Evolutionary conservation across 306 rosid species (phyloP).

Genomic region (Cicer arietinum): DNA sequence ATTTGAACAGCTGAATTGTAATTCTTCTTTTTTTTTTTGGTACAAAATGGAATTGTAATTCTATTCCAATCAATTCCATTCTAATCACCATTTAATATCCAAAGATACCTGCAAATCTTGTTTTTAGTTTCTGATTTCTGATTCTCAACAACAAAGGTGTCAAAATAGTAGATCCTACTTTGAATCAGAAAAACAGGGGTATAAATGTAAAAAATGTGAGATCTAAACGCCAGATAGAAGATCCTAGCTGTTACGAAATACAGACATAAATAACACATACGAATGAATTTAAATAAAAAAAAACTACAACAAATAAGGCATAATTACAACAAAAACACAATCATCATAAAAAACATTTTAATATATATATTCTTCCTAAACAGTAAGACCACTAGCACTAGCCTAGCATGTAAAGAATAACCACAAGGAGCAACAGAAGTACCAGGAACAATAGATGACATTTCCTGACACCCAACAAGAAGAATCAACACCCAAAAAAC

Average conservation of each 20-base stretch:
- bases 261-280: not conserved
- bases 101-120: not conserved
- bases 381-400: constrained; percentile 1
- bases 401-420: not conserved
- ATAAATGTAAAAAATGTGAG: not conserved
- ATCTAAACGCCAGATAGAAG: not conserved
- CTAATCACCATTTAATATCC: not conserved
- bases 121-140: not conserved
- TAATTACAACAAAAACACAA: constrained; percentile 2
- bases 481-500: constrained; percentile 20
- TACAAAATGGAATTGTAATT: not conserved
- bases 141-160: constrained; percentile 3
- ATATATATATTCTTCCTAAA: not conserved
- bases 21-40: not conserved
- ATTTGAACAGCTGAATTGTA: not conserved
- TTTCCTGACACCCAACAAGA: constrained; percentile 13
- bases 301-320: not conserved
- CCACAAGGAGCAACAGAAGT: constrained; percentile 20
- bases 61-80: not conserved
- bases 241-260: not conserved
- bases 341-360: not conserved
- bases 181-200: not conserved
- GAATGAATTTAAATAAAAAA: not conserved
- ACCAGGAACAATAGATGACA: constrained; percentile 4
- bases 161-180: not conserved